A percentile compares a stretch with the other conserved stretches of the same genome.
Conservation (phyloP, 352 stramenopile genomes). For the Globisporangium alternatum region DNA sequence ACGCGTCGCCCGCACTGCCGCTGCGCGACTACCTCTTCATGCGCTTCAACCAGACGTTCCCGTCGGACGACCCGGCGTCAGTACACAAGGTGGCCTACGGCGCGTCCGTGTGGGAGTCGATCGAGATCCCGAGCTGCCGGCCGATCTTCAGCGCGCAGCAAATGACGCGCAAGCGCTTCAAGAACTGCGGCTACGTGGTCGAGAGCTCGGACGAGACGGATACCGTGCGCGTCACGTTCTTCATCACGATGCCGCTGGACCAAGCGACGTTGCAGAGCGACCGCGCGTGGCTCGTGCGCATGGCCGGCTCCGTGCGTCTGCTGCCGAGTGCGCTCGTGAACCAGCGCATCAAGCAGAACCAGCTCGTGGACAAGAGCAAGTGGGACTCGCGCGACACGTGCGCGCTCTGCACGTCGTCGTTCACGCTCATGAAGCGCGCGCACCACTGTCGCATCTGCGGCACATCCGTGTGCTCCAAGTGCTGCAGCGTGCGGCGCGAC, state of each 20-base stretch:
- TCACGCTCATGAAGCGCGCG: slow-evolving; percentile 65
- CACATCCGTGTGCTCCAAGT: slow-evolving; percentile 73
- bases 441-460: slow-evolving; percentile 83
- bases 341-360: slow-evolving; percentile 60
- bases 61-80: slow-evolving; percentile 32
- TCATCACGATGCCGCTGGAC: slow-evolving; percentile 49
- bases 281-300: slow-evolving; percentile 54
- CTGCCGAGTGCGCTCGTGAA: slow-evolving; percentile 73
- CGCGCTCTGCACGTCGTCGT: slow-evolving; percentile 58
- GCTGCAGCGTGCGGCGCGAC: slow-evolving; percentile 54
- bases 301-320: slow-evolving; percentile 47
- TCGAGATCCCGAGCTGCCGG: slow-evolving; percentile 51
- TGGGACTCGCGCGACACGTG: slow-evolving; percentile 61
- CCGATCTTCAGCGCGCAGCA: slow-evolving; percentile 48
- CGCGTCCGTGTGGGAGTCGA: slow-evolving; percentile 63
- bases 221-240: slow-evolving; percentile 75
- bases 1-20: slow-evolving; percentile 45
- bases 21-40: slow-evolving; percentile 81
- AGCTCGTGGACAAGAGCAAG: slow-evolving; percentile 51
- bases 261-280: slow-evolving; percentile 36
- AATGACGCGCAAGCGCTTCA: slow-evolving; percentile 42
- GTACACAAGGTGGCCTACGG: slow-evolving; percentile 33
- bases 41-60: slow-evolving; percentile 67
- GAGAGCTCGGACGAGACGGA: slow-evolving; percentile 62
- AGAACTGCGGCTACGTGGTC: slow-evolving; percentile 74